Conservation (phyloP, 2,329 filamentous ascomycete species). For the Albifimbria verrucaria region DNA sequence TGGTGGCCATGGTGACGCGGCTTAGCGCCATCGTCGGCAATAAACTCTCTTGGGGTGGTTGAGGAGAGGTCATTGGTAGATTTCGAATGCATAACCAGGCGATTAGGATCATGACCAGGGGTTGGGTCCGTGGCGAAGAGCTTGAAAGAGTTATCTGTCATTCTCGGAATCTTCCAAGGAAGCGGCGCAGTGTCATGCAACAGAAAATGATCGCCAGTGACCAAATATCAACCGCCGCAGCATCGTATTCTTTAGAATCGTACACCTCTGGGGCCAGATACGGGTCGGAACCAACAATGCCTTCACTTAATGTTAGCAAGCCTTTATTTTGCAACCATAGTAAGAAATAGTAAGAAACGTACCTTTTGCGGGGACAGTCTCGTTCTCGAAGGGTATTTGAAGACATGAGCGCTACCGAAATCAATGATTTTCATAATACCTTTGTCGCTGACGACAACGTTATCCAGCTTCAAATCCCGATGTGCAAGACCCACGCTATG, state of each 20-base stretch:
- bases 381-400: constrained; percentile 93
- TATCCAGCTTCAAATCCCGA: constrained; percentile 93
- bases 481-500: constrained; percentile 95
- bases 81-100: constrained; percentile 43
- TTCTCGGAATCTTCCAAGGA: constrained; percentile 91
- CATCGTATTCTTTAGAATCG: constrained; percentile 88
- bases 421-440: constrained; percentile 99
- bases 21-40: constrained; percentile 27
- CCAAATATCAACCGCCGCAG: constrained; percentile 93
- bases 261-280: constrained; percentile 97
- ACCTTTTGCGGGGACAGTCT: constrained; percentile 35
- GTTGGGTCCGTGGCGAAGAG: constrained; percentile 86
- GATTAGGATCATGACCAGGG: constrained; percentile 62
- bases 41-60: constrained; percentile 35
- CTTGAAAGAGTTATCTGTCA: constrained; percentile 92
- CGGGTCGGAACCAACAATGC: constrained; percentile 79
- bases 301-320: constrained; percentile 28
- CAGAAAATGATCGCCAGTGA: constrained; percentile 98
- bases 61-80: constrained; percentile 42
- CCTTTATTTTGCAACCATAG: background rate
- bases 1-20: constrained; percentile 11
- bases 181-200: constrained; percentile 93
- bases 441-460: constrained; percentile 92
- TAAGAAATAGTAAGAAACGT: constrained; percentile 5
- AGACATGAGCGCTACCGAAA: constrained; percentile 95